Evolutionary conservation across 257 asterid species (phyloP).

Genomic region (Thymus mandschuricus): DNA sequence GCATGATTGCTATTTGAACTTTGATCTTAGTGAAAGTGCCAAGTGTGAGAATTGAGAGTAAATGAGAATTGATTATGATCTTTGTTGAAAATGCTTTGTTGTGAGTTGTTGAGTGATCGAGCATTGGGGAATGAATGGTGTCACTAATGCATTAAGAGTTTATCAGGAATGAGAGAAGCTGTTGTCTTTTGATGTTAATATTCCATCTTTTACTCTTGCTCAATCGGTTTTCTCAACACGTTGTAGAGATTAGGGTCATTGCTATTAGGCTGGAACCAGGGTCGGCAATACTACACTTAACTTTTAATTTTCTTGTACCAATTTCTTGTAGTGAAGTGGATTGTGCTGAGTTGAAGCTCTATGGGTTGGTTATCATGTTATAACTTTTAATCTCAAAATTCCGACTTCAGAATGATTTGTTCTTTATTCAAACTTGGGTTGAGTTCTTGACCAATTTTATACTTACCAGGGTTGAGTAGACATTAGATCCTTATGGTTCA

Average conservation of each 20-base stretch:
- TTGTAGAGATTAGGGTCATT: constrained; percentile 4
- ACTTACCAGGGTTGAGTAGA: background rate
- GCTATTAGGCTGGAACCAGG: background rate
- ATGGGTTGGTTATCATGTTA: background rate
- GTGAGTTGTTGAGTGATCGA: constrained; percentile 6
- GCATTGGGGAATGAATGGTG: constrained; percentile 11
- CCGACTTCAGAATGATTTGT: constrained; percentile 4
- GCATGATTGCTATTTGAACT: constrained; percentile 1
- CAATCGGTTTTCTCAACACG: background rate
- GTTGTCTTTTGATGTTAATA: constrained; percentile 21
- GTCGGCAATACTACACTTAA: background rate
- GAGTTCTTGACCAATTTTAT: constrained; percentile 11
- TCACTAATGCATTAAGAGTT: background rate
- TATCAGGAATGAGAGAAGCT: background rate
- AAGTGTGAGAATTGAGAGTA: constrained; percentile 13
- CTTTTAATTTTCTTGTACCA: background rate
- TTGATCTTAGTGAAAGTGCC: constrained; percentile 6
- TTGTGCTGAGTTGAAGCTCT: constrained; percentile 18
- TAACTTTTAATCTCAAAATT: background rate
- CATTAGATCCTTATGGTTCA: constrained; percentile 4
- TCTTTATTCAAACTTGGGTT: constrained; percentile 8
- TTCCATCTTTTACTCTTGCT: background rate
- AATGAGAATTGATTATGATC: constrained; percentile 19
- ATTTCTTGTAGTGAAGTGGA: background rate
- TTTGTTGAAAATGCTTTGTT: constrained; percentile 6